phyloP scores from a whole-genome alignment of 768 basidiomycete species.

The Hypholoma sublateritium region DNA sequence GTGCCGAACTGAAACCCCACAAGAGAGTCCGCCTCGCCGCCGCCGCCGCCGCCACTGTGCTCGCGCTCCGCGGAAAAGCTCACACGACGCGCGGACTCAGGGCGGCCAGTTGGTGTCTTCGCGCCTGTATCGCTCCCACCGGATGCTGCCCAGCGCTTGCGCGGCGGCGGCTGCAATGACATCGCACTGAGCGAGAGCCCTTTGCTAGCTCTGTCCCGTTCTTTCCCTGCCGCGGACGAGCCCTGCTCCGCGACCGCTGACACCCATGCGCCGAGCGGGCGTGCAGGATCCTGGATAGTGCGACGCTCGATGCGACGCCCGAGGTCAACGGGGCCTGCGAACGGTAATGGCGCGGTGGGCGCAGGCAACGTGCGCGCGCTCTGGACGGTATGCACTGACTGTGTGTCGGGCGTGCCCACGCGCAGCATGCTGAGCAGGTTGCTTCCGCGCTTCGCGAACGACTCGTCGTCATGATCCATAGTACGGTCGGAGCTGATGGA shows the following conservation, averaged over 20 bases:
- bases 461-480: conserved; percentile 44
- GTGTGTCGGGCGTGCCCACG: conserved; percentile 33
- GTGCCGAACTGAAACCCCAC: conserved; percentile 34
- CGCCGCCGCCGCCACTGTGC: not conserved
- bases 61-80: conserved; percentile 16
- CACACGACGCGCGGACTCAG: conserved; percentile 15
- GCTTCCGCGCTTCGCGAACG: conserved; percentile 55
- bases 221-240: no score
- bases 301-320: conserved; percentile 35
- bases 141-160: conserved; percentile 46
- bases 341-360: conserved; percentile 9
- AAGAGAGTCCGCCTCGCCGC: conserved; percentile 21
- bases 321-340: not conserved
- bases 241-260: no score
- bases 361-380: conserved; percentile 29
- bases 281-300: not conserved
- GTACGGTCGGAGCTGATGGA: conserved; percentile 37
- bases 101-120: conserved; percentile 8
- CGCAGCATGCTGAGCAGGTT: conserved; percentile 55
- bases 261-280: not conserved
- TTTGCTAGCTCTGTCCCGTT: conserved; percentile 23
- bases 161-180: conserved; percentile 49
- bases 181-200: conserved; percentile 32
- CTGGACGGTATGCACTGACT: conserved; percentile 21
- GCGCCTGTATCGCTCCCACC: conserved; percentile 17